A percentile compares a stretch with the other conserved stretches of the same genome.
Conservation (phyloP, 495 filamentous ascomycete species). For the Annulohypoxylon maeteangense region DNA sequence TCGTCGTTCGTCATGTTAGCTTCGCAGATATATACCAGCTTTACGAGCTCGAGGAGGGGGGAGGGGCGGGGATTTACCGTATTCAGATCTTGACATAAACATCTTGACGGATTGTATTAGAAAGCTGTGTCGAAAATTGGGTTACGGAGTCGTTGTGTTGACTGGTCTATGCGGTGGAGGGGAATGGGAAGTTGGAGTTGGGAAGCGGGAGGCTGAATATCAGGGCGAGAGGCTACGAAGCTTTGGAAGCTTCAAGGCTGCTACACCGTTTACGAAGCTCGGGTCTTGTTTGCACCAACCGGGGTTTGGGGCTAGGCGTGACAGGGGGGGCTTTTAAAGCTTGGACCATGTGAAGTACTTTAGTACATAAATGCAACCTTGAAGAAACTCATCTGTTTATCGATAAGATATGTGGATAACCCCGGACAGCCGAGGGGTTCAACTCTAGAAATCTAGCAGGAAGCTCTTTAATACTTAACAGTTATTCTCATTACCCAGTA, state of each 20-base stretch:
- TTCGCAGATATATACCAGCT: neutral
- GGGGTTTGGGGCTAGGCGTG: slow-evolving; percentile 5
- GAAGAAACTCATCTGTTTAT: neutral
- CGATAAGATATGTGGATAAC: too few relatives aligned
- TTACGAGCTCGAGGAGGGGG: slow-evolving; percentile 22
- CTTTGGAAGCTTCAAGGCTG: slow-evolving; percentile 51
- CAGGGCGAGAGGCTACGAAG: slow-evolving; percentile 13
- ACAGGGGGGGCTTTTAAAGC: slow-evolving; percentile 6
- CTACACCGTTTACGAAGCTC: slow-evolving; percentile 49
- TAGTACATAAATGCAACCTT: neutral
- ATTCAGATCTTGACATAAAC: slow-evolving; percentile 99
- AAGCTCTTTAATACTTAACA: too few relatives aligned
- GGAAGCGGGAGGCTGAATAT: slow-evolving; percentile 38
- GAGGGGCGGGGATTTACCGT: slow-evolving; percentile 72
- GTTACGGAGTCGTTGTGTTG: slow-evolving; percentile 18
- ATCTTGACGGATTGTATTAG: slow-evolving; percentile 68
- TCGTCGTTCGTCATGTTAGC: slow-evolving; percentile 51
- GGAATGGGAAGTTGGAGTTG: slow-evolving; percentile 10
- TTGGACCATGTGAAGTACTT: neutral
- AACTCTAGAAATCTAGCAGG: too few relatives aligned
- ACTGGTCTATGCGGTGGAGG: slow-evolving; percentile 28
- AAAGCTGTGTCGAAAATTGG: neutral
- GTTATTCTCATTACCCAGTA: too few relatives aligned
- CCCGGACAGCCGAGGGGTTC: too few relatives aligned
- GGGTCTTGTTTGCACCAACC: slow-evolving; percentile 29